Percentiles rank a stretch among this genome's conserved stretches.
phyloP scores from a whole-genome alignment of 1,284 basidiomycete species.

The Gymnopus androsaceus region DNA sequence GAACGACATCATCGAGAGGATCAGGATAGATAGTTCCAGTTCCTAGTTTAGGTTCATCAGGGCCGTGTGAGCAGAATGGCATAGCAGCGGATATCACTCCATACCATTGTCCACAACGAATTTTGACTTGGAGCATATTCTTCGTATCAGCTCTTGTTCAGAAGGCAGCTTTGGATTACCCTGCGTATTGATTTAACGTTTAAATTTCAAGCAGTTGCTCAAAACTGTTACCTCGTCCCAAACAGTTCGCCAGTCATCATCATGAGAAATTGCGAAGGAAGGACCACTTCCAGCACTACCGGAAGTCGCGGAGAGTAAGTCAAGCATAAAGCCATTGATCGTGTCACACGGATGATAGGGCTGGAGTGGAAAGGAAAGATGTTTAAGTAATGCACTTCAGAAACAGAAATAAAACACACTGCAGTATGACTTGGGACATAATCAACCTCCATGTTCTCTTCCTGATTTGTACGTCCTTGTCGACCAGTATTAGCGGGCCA shows the following conservation, averaged over 20 bases:
- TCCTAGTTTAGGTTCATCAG: background rate
- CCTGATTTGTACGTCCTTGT: background rate
- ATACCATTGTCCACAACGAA: slow-evolving; percentile 12
- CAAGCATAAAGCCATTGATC: slow-evolving; percentile 13
- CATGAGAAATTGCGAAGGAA: slow-evolving; percentile 15
- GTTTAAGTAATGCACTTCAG: background rate
- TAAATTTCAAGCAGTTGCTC: background rate
- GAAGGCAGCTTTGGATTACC: slow-evolving; percentile 1
- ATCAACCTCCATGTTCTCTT: slow-evolving; percentile 1
- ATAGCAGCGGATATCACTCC: too few species aligned
- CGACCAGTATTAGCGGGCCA: background rate
- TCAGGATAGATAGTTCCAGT: slow-evolving; percentile 10
- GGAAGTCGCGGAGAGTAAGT: slow-evolving; percentile 5
- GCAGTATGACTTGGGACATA: slow-evolving; percentile 3
- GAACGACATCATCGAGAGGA: background rate
- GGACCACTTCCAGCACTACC: slow-evolving; percentile 2
- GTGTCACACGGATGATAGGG: slow-evolving; percentile 14
- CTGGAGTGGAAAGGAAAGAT: background rate
- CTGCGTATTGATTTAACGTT: background rate
- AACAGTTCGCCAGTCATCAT: slow-evolving; percentile 14
- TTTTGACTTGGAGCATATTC: slow-evolving; percentile 10
- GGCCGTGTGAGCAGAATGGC: background rate
- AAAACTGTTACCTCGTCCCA: slow-evolving; percentile 5
- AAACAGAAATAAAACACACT: background rate
- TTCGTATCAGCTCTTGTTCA: slow-evolving; percentile 1